Evolutionary conservation across 192 early-diverging fungal genomes (phyloP).

Genomic region (Lunasporangiospora selenospora): DNA sequence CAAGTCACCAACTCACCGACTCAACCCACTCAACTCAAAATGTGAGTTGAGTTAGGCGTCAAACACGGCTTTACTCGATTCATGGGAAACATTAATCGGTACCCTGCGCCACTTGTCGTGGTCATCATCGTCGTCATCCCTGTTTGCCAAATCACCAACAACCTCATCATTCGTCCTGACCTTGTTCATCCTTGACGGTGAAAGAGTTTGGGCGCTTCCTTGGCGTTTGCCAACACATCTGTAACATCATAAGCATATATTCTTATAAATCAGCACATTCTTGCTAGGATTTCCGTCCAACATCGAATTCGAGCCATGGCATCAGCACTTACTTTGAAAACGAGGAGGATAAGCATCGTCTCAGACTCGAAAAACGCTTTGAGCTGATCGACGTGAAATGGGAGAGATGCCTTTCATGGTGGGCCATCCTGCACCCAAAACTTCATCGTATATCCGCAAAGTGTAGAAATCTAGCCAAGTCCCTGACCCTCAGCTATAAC

Average conservation of each 20-base stretch:
- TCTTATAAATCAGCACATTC: background rate
- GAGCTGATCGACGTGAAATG: constrained; percentile 3
- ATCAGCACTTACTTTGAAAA: constrained; percentile 13
- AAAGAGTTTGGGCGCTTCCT: no score
- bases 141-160: no score
- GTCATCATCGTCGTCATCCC: no score
- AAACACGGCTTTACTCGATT: no score
- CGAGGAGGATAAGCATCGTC: constrained; percentile 4
- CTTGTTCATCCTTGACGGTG: no score
- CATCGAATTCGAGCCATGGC: background rate
- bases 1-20: no score
- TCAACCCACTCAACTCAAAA: no score
- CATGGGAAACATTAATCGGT: no score
- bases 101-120: no score
- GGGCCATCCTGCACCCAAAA: constrained; percentile 5
- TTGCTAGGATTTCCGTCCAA: background rate
- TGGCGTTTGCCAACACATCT: constrained; percentile 1
- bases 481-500: constrained; percentile 6
- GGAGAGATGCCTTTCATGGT: constrained; percentile 6
- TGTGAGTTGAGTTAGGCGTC: no score
- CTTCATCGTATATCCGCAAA: constrained; percentile 3
- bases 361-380: constrained; percentile 13
- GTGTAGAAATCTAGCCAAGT: constrained; percentile 10
- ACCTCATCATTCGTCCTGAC: no score
- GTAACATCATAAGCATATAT: constrained; percentile 5